These are phyloP conservation scores for Salix dunnii DNA, from an alignment of 345 rosid species.

Conservation along the genomic window DNA sequence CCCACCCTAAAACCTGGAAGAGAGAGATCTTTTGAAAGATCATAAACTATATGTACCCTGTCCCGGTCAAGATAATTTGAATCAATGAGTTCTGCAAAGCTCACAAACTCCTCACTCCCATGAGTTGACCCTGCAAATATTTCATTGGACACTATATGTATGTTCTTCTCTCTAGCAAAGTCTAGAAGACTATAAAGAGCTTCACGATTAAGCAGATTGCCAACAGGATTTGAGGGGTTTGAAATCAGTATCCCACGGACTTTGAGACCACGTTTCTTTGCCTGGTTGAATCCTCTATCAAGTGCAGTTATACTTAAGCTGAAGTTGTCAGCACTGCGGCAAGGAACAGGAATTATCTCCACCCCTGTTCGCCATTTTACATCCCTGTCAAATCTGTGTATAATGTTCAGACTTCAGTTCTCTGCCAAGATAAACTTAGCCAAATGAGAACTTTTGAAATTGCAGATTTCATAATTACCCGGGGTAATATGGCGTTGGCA, in stretches of 20 bases:
- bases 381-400: slow-evolving; percentile 71
- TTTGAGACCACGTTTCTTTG: slow-evolving; percentile 80
- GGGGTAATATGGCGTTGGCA: slow-evolving; percentile 80
- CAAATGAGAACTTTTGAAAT: slow-evolving; percentile 2
- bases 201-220: slow-evolving; percentile 51
- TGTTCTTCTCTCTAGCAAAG: slow-evolving; percentile 86
- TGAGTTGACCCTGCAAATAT: slow-evolving; percentile 59
- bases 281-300: slow-evolving; percentile 79
- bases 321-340: slow-evolving; percentile 80
- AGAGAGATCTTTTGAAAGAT: slow-evolving; percentile 68
- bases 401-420: slow-evolving; percentile 22
- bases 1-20: slow-evolving; percentile 61
- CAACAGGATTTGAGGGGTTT: slow-evolving; percentile 77
- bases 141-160: slow-evolving; percentile 77
- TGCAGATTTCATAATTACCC: slow-evolving; percentile 40
- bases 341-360: slow-evolving; percentile 81
- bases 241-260: slow-evolving; percentile 76
- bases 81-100: slow-evolving; percentile 68
- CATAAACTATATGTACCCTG: slow-evolving; percentile 74
- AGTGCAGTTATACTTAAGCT: slow-evolving; percentile 60
- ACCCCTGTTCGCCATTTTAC: slow-evolving; percentile 88
- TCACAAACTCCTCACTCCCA: slow-evolving; percentile 61
- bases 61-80: slow-evolving; percentile 55
- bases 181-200: slow-evolving; percentile 65
- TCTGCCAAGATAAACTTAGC: neutral